phyloP scores from a whole-genome alignment of 73 alveolate genomes.

The Blepharisma japonicum region DNA sequence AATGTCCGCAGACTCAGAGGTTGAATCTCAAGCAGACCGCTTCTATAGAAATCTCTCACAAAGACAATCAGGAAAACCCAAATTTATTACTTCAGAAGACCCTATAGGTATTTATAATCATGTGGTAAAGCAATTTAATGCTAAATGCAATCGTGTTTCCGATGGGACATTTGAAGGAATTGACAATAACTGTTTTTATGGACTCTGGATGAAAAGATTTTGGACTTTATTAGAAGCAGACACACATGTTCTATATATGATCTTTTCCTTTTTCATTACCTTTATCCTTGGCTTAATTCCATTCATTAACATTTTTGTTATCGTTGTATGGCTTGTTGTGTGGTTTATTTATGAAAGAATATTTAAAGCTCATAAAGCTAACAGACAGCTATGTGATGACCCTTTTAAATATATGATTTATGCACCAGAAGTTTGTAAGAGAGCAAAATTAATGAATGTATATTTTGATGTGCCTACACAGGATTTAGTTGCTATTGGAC shows the following conservation, averaged over 20 bases:
- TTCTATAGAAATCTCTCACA: background rate
- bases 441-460: background rate
- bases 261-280: constrained; percentile 9
- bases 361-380: background rate
- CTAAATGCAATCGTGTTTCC: constrained; percentile 1
- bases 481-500: background rate
- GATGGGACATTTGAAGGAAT: background rate
- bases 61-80: background rate
- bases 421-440: background rate
- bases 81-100: background rate
- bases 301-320: background rate
- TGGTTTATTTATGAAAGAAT: constrained; percentile 7
- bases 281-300: constrained; percentile 13
- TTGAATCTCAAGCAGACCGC: background rate
- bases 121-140: constrained; percentile 16
- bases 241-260: background rate
- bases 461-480: constrained; percentile 5
- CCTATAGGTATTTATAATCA: constrained; percentile 24
- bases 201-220: constrained; percentile 16
- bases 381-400: background rate
- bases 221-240: constrained; percentile 17
- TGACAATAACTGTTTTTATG: background rate
- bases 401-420: constrained; percentile 25
- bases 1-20: too few relatives aligned
- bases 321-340: constrained; percentile 1